These are phyloP conservation scores for Acanthamoeba culbertsoni DNA, from an alignment of 208 protist species.

Conservation along the genomic window DNA sequence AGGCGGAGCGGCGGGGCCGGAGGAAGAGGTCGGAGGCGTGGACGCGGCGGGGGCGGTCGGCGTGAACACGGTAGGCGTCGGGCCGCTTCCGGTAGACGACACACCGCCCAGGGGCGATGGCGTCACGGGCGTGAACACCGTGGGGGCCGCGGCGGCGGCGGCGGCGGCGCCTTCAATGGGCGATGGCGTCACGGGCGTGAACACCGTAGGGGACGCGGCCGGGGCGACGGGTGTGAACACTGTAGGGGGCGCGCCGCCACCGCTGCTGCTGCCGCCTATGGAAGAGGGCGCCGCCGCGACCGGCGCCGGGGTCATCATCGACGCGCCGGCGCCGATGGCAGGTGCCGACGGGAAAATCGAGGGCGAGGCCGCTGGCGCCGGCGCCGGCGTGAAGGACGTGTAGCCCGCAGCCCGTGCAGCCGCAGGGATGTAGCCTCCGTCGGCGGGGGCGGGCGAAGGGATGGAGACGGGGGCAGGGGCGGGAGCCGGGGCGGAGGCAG, in stretches of 20 bases:
- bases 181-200: background rate
- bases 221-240: background rate
- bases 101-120: background rate
- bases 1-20: background rate
- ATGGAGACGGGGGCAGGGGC: background rate
- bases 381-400: background rate
- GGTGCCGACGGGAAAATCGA: background rate
- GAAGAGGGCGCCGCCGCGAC: background rate
- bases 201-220: background rate
- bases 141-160: background rate
- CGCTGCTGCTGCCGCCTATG: background rate
- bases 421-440: background rate
- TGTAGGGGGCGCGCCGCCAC: background rate
- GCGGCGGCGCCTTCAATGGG: background rate
- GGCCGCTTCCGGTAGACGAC: background rate
- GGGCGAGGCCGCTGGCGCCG: background rate
- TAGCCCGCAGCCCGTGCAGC: background rate
- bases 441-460: background rate
- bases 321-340: background rate
- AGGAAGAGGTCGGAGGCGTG: background rate
- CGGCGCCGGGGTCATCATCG: background rate
- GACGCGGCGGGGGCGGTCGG: background rate
- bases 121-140: background rate
- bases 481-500: background rate
- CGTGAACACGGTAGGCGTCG: background rate